Evolutionary conservation across 192 early-diverging fungal species (phyloP).

Genomic region (Backusella australiensis): DNA sequence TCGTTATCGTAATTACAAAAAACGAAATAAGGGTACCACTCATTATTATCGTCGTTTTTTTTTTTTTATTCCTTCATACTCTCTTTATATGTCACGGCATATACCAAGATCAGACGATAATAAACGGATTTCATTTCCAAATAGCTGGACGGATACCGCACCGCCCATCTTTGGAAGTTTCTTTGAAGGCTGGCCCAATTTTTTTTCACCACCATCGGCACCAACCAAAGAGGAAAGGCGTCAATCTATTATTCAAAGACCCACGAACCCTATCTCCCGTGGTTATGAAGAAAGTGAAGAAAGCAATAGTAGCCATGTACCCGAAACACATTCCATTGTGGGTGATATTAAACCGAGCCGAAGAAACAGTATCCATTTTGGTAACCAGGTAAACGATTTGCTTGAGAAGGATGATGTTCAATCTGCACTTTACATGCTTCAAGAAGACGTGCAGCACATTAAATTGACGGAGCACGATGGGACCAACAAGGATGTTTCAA

Average conservation of each 20-base stretch:
- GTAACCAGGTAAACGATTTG: neutral
- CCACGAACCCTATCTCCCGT: neutral
- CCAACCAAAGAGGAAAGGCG: neutral
- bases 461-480: constrained; percentile 10
- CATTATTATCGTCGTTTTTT: neutral
- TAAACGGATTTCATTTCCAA: constrained; percentile 1
- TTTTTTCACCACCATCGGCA: neutral
- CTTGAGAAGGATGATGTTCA: constrained; percentile 11
- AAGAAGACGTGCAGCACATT: constrained; percentile 4
- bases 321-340: neutral
- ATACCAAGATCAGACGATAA: neutral
- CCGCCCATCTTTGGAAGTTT: constrained; percentile 4
- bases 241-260: neutral
- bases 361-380: constrained; percentile 17
- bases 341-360: neutral
- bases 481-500: neutral
- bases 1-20: neutral
- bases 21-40: neutral
- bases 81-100: neutral
- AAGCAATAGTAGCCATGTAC: neutral
- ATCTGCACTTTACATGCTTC: neutral
- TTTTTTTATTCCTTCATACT: neutral
- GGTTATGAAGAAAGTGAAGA: neutral
- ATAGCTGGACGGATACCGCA: neutral
- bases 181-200: constrained; percentile 15